A percentile compares a stretch with the other conserved stretches of the same genome.
phyloP scores from a whole-genome alignment of 768 basidiomycete genomes.

The Trametopsis cervina region DNA sequence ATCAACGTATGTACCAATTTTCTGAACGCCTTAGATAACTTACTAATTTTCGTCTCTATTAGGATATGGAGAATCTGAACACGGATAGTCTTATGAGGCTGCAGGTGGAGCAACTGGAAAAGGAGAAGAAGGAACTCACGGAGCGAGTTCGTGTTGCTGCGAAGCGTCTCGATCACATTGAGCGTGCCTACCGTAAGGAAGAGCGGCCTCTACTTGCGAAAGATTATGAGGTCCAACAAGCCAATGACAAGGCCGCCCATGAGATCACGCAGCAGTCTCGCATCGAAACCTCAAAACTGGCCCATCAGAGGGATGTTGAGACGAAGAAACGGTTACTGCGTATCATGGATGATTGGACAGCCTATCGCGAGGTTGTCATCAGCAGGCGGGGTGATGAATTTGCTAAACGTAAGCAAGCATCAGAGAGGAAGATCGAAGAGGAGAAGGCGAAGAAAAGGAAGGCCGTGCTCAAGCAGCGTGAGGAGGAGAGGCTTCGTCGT shows the following conservation, averaged over 20 bases:
- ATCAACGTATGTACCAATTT: slow-evolving; percentile 45
- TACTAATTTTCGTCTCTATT: neutral
- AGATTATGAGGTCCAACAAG: slow-evolving; percentile 86
- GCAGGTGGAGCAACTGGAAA: slow-evolving; percentile 93
- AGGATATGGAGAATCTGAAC: slow-evolving; percentile 81
- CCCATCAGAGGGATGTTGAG: slow-evolving; percentile 61
- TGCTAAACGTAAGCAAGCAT: slow-evolving; percentile 46
- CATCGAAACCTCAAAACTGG: slow-evolving; percentile 43
- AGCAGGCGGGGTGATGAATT: slow-evolving; percentile 61
- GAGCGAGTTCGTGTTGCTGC: slow-evolving; percentile 75
- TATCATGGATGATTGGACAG: slow-evolving; percentile 65
- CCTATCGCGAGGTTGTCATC: slow-evolving; percentile 45
- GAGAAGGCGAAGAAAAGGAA: slow-evolving; percentile 74
- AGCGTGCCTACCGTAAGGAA: slow-evolving; percentile 91
- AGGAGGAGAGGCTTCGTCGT: slow-evolving; percentile 40
- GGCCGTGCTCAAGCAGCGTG: slow-evolving; percentile 48
- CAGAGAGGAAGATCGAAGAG: slow-evolving; percentile 66
- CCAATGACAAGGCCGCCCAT: slow-evolving; percentile 64
- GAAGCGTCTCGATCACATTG: slow-evolving; percentile 92
- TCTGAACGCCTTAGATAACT: neutral
- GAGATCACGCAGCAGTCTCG: slow-evolving; percentile 52
- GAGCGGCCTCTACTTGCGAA: slow-evolving; percentile 79
- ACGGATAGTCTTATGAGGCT: slow-evolving; percentile 82
- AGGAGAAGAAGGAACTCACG: slow-evolving; percentile 85
- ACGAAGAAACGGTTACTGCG: slow-evolving; percentile 70